These are phyloP conservation scores for Cadophora gregata DNA, from an alignment of 2,329 filamentous ascomycete species.

Conservation along the genomic window DNA sequence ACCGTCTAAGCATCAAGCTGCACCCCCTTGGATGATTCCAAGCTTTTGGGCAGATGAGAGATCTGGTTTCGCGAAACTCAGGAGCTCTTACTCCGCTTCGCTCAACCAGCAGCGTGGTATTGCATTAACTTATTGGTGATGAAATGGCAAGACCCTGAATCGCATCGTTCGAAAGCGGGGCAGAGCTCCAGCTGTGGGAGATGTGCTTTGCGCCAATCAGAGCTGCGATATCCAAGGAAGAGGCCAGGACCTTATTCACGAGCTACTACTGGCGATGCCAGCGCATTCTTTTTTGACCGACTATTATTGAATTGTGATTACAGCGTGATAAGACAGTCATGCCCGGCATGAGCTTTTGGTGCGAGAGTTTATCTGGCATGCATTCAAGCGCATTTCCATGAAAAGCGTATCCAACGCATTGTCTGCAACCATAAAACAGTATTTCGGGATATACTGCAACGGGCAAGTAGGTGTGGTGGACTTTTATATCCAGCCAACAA, in stretches of 20 bases:
- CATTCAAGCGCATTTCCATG: neutral
- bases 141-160: neutral
- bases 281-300: conserved; percentile 1
- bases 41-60: neutral
- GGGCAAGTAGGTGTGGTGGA: neutral
- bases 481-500: neutral
- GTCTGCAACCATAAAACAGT: too few species aligned
- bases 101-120: conserved; percentile 10
- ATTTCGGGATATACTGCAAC: neutral
- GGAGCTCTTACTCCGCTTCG: conserved; percentile 13
- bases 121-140: too few species aligned
- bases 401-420: too few species aligned
- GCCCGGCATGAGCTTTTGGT: neutral
- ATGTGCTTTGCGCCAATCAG: neutral
- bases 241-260: neutral
- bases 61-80: neutral
- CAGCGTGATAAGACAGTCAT: neutral
- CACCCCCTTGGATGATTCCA: conserved; percentile 9
- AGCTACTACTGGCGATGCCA: neutral
- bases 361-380: neutral
- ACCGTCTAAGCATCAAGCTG: neutral
- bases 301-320: neutral
- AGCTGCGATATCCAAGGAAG: neutral
- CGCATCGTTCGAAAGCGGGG: neutral
- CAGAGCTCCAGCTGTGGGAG: neutral